Conservation (phyloP, 73 alveolate genomes). For the Blepharisma japonicum region DNA sequence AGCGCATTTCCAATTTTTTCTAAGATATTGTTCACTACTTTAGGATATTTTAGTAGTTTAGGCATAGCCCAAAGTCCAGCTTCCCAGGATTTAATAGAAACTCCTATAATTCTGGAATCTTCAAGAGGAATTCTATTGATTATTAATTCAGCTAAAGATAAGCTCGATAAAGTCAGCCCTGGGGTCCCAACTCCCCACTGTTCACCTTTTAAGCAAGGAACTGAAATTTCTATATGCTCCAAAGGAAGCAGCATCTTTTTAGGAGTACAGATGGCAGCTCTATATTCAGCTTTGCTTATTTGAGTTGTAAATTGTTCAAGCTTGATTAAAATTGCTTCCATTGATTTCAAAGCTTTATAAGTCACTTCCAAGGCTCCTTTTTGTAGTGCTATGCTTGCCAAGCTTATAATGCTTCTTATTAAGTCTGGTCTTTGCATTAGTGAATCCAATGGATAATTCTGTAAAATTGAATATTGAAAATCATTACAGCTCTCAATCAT, state of each 20-base stretch:
- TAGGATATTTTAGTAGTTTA: neutral
- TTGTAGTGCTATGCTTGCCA: neutral
- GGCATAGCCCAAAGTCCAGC: neutral
- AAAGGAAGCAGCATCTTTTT: neutral
- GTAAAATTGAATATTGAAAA: neutral
- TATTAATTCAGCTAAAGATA: neutral
- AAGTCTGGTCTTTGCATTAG: neutral
- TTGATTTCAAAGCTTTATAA: neutral
- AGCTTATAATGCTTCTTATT: neutral
- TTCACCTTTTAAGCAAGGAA: slow-evolving; percentile 10
- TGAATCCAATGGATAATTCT: slow-evolving; percentile 6
- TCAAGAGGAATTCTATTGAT: neutral
- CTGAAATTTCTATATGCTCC: slow-evolving; percentile 1
- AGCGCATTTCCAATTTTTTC: neutral
- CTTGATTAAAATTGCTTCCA: neutral
- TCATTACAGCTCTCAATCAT: neutral
- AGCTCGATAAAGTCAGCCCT: neutral
- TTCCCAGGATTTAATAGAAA: neutral
- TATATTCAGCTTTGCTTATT: neutral
- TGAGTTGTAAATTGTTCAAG: neutral
- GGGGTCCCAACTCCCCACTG: slow-evolving; percentile 26
- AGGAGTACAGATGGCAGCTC: neutral
- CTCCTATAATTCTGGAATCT: neutral
- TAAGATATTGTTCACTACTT: neutral
- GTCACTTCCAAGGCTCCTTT: neutral